phyloP scores from a whole-genome alignment of 306 rosid species.

The Rubus parviflorus region DNA sequence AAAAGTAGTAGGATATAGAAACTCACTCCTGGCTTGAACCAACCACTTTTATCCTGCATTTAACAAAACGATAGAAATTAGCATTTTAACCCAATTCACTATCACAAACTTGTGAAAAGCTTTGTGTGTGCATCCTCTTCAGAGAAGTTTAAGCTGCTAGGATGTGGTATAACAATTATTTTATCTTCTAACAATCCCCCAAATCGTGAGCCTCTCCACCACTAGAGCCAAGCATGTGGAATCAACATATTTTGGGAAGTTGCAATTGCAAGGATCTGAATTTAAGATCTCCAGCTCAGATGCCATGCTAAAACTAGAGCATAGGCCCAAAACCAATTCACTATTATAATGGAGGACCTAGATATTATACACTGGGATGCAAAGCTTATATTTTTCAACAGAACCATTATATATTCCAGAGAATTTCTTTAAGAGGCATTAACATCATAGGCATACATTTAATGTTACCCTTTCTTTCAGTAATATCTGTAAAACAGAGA shows the following conservation, averaged over 20 bases:
- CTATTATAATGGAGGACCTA: background rate
- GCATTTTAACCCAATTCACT: background rate
- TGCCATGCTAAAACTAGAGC: background rate
- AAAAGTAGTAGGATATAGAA: slow-evolving; percentile 25
- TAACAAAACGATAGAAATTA: slow-evolving; percentile 9
- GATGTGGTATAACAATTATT: background rate
- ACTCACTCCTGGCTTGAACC: slow-evolving; percentile 62
- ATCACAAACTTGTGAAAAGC: background rate
- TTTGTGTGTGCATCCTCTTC: background rate
- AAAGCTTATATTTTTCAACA: background rate
- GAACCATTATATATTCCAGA: background rate
- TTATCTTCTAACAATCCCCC: background rate
- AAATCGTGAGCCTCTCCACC: background rate
- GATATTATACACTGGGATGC: background rate
- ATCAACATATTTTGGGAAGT: background rate
- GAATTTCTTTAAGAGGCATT: background rate
- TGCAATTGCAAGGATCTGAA: background rate
- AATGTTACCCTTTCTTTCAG: background rate
- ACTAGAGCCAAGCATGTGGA: background rate
- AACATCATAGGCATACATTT: background rate
- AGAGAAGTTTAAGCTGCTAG: background rate
- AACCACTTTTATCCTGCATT: slow-evolving; percentile 60
- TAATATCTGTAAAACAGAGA: background rate
- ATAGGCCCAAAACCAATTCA: background rate
- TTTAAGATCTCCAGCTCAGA: background rate